Base-by-base conservation (phyloP, 2,329 filamentous ascomycete species). In the Colletotrichum graminicola region DNA sequence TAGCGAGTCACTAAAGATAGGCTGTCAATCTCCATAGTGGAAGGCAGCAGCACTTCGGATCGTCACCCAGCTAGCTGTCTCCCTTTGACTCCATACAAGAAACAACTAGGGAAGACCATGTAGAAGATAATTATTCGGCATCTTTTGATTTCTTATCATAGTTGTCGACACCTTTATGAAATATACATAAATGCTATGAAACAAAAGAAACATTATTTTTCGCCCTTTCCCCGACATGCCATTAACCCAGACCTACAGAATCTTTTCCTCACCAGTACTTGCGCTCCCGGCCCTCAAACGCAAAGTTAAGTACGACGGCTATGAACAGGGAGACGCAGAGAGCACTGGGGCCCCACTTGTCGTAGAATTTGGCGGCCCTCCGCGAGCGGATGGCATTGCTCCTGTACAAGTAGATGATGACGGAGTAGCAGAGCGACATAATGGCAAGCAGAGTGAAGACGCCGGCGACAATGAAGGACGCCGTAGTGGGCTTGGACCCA, bases 311-410 rank as follows among this genome's bases (percentile, higher is more conserved):
- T 5, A 87, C 84, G 14, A 98, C 90, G 3, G 94, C 93, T 0
- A 87, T 82, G 52, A 98, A 88, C 64, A 98, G 81, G 3, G 93
- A 88, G 11, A 87, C 77, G 76, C 94, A 97, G 41, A 99, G 86
- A 29, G 91, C 83, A 5, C 88, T 94, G 0, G 96, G 95, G 0
- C 96, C 96, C 87, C 91, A 93, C 75, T 90, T 91, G 80, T 99
- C 96, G 80, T 98, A 96, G 81, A 96, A 99, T 76, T 91, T 92
- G 51, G 95, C 94, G n/a, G 93, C 94, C 74, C 91, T 91, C 63
- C 95, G 88, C 76, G 92, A 91, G 75, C 94, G 89, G 78, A 98
- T 98, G 73, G 94, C 94, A 73, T 89, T 86, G 75, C 96, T 95
- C 67, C 96, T 90, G 89, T 96, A 97, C 29, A 97, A 84, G 79